Base-by-base conservation (phyloP, 192 early-diverging fungal species). In the Linnemannia elongata region DNA sequence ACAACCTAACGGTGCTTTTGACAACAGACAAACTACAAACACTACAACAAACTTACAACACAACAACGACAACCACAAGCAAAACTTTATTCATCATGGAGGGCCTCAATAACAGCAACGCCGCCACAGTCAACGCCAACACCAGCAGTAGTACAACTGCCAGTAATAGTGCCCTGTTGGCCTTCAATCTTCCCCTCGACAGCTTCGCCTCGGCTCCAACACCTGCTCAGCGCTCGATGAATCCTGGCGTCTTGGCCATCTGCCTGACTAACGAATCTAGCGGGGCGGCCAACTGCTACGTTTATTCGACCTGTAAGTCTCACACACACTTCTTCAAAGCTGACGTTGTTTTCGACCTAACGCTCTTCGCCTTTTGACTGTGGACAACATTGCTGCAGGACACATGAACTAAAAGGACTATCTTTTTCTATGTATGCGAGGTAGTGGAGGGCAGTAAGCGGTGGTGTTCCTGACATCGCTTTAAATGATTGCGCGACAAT, bases 401-500 rank as follows among this genome's bases (percentile, higher is more conserved):
- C 27, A 66, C 18, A 44, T 10, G 24, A 52, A 20, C 52, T 36
- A 35, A 74, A 38, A 33, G 4, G 17, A 38, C 44, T 18, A 38
- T 24, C 6, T 20, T 54, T 18, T 41, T 13, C 4, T 20, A 38
- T 79, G 3, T 10, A 1, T 18, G 4, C 10, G 7, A 7, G 24
- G 4, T 72, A 87, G 85, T 87, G 85, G 85, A 87, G 68, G 85
- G 85, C 79, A 75, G 85, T n/a, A 66, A 80, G 72, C 85, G 78
- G 85, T 87, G 85, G 85, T 68, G 79, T 60, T 66, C 85, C 85
- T 87, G 79, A 81, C 85, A 81, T 77, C 76, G 41, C 76, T 81
- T 70, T 87, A 81, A 87, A 81, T 87, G 85, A 87, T 87, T 81
- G 85, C 76, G 85, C 68, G 76, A 81, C 45, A 33, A 87, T 74